Evolutionary conservation across 2,329 filamentous ascomycete species (phyloP), one percentile per base, ranked within the genome.

Genomic region (Colletotrichum sp.): DNA sequence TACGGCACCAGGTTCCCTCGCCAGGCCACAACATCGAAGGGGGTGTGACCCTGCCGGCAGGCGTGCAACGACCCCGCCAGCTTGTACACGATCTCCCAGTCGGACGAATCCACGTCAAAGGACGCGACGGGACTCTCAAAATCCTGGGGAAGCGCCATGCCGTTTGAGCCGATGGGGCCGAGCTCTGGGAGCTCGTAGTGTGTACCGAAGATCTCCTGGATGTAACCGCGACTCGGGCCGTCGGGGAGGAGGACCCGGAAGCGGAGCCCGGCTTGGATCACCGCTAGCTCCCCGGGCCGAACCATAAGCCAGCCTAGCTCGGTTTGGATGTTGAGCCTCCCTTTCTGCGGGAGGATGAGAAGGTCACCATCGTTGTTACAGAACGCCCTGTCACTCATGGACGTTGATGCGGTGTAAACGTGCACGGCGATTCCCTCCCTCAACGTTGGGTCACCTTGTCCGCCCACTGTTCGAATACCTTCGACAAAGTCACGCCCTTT

Each of bases 171-270:
- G 32, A 94, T 87, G 0, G 91, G 91, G 0, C 92, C 92, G 1
- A 94, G 86, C 71, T 94, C 92, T 1, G 92, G 92, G 0, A 94
- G 87, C 65, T 89, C 85, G 79, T 62, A 94, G 80, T 90, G 90
- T 2, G 88, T 88, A 69, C 92, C 91, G 82, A 92, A 94, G 28
- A 94, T 85, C 82, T 94, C 92, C 49, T 92, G 89, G 67, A 93
- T 90, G 81, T 93, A 80, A 74, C 78, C 93, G 15, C 92, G 92
- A 68, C 91, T 87, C 4, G 90, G 90, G 36, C 89, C 85, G 6
- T 91, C 89, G 26, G 65, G 65, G 0, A 94, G 84, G 44, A 70
- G 63, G 28, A 94, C 89, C n/a, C 89, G 87, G 83, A 93, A 92
- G 34, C 92, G 87, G 64, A 94, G 88, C 30, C 92, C 92, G 28